Percentiles rank a stretch among this genome's conserved stretches.
Conservation (phyloP, 176 grass and related monocot genomes). For the Phragmites australis region DNA sequence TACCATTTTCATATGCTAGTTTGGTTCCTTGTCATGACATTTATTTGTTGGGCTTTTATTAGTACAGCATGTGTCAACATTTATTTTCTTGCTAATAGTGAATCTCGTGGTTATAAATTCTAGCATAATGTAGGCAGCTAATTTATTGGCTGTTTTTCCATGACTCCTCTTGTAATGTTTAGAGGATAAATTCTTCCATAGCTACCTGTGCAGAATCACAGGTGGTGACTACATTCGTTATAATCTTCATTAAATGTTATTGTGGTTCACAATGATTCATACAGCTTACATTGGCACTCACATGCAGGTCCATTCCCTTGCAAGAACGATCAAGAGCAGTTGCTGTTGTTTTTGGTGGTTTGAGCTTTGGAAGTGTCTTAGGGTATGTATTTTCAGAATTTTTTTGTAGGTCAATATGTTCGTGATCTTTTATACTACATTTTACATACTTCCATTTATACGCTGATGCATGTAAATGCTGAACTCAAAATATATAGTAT, state of each 20-base stretch:
- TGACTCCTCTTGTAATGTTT: background rate
- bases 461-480: conserved; percentile 12
- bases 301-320: conserved; percentile 78
- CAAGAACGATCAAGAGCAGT: conserved; percentile 95
- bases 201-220: background rate
- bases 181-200: conserved; percentile 9
- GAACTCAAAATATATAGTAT: background rate
- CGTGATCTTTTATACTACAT: conserved; percentile 10
- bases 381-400: conserved; percentile 67
- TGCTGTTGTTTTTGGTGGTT: conserved; percentile 96
- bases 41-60: conserved; percentile 17
- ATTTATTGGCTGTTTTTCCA: background rate
- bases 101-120: conserved; percentile 25
- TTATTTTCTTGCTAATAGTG: conserved; percentile 1
- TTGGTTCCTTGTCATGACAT: conserved; percentile 32
- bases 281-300: conserved; percentile 10
- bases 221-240: conserved; percentile 12
- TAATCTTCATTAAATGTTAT: background rate
- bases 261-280: background rate
- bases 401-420: conserved; percentile 21
- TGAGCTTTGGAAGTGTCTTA: conserved; percentile 88
- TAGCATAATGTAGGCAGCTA: background rate
- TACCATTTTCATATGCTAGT: conserved; percentile 19
- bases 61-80: background rate
- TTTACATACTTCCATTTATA: conserved; percentile 22